Evolutionary conservation across 257 asterid species (phyloP).

Genomic region (Rehmannia glutinosa): DNA sequence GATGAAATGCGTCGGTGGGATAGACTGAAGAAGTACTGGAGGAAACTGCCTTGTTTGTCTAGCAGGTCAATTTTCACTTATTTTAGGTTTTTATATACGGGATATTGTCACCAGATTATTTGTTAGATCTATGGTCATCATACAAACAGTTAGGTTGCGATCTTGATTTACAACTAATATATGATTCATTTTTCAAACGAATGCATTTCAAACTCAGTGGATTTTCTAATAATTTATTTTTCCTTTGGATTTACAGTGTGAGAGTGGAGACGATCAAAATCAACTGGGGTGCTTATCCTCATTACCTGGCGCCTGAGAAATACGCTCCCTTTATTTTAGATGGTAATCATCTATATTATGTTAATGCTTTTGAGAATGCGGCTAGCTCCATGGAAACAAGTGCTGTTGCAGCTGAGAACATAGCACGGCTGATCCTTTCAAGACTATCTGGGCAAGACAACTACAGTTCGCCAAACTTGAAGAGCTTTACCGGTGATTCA

Average conservation of each 20-base stretch:
- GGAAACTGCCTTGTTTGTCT: too few species aligned
- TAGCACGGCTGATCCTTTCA: constrained; percentile 84
- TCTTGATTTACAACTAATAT: not conserved
- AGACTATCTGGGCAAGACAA: constrained; percentile 35
- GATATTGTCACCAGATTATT: too few species aligned
- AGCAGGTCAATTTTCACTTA: too few species aligned
- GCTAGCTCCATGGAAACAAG: constrained; percentile 97
- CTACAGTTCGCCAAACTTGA: constrained; percentile 33
- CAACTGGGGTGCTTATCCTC: constrained; percentile 96
- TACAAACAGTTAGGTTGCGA: too few species aligned
- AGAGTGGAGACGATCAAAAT: constrained; percentile 71
- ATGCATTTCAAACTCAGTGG: not conserved
- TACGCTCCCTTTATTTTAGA: constrained; percentile 82
- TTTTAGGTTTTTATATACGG: too few species aligned
- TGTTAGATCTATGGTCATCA: too few species aligned
- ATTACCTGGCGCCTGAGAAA: constrained; percentile 78
- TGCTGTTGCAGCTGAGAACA: constrained; percentile 95
- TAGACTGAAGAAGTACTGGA: too few species aligned
- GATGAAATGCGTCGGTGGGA: too few species aligned
- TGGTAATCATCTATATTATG: constrained; percentile 66
- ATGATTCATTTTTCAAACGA: not conserved
- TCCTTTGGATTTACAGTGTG: constrained; percentile 35
- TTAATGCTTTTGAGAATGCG: constrained; percentile 95
- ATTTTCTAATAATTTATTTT: not conserved
- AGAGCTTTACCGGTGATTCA: constrained; percentile 32